Conservation (phyloP, 345 rosid species). For the Gossypium arboreum region DNA sequence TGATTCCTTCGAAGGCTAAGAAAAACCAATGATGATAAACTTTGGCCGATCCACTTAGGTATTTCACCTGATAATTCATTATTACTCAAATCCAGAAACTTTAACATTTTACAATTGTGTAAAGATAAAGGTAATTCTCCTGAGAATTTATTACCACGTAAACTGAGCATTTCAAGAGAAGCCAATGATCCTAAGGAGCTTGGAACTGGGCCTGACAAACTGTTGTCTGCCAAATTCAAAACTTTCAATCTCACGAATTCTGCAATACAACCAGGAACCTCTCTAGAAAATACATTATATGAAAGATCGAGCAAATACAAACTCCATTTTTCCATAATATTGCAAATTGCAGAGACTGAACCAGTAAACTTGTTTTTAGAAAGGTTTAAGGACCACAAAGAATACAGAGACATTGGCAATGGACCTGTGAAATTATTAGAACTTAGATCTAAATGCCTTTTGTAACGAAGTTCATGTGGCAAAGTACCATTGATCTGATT, state of each 20-base stretch:
- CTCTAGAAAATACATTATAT: background rate
- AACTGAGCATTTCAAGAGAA: background rate
- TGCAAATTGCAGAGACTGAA: background rate
- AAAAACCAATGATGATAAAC: background rate
- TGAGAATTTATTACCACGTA: background rate
- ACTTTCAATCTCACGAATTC: background rate
- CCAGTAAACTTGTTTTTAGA: background rate
- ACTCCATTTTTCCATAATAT: background rate
- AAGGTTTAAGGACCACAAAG: background rate
- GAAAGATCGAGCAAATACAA: background rate
- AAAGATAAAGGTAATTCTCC: background rate
- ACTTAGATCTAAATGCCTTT: background rate
- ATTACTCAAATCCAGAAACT: background rate
- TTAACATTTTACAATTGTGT: background rate
- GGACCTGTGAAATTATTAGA: background rate
- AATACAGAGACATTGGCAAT: background rate
- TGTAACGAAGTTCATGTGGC: background rate
- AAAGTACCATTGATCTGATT: background rate
- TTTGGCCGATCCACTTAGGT: background rate
- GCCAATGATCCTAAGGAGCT: background rate
- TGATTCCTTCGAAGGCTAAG: background rate
- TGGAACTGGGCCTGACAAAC: background rate
- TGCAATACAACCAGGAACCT: background rate
- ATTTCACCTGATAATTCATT: background rate
- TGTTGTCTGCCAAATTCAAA: constrained; percentile 1